Evolutionary conservation across 2,329 filamentous ascomycete genomes (phyloP).

Genomic region (Ophiocordyceps camponoti-leonardi): DNA sequence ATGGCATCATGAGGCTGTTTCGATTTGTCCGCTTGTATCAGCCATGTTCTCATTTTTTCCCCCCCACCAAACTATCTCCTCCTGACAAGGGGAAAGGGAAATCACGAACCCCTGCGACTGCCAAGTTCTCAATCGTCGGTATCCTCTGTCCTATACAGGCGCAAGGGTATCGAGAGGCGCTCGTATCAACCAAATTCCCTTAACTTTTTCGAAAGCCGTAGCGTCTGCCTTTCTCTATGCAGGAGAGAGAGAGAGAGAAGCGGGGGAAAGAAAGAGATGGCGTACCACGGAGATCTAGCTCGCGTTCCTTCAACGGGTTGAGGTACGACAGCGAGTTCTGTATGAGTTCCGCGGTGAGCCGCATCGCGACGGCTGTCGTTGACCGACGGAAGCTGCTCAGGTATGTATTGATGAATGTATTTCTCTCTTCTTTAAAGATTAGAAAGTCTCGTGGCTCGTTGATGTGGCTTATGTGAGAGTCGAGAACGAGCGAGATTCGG

Average conservation of each 20-base stretch:
- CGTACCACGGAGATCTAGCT: conserved; percentile 98
- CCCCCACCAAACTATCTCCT: background rate
- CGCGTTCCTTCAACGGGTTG: conserved; percentile 95
- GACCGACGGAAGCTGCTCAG: background rate
- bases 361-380: conserved; percentile 39
- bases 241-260: too few relatives aligned
- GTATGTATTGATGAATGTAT: background rate
- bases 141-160: conserved; percentile 82
- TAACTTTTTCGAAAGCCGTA: conserved; percentile 39
- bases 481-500: too few relatives aligned
- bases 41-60: background rate
- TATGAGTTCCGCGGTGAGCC: conserved; percentile 91
- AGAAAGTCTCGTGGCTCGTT: too few relatives aligned
- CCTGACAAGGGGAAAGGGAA: background rate
- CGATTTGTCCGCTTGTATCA: conserved; percentile 1
- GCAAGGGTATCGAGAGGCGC: conserved; percentile 25
- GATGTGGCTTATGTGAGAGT: too few relatives aligned
- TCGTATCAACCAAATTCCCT: conserved; percentile 62
- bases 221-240: conserved; percentile 98
- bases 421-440: too few relatives aligned
- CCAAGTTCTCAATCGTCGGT: conserved; percentile 91
- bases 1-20: conserved; percentile 80
- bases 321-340: conserved; percentile 91
- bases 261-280: conserved; percentile 11
- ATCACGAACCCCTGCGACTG: conserved; percentile 67